phyloP scores from a whole-genome alignment of 345 rosid species.

The Hypericum perforatum region DNA sequence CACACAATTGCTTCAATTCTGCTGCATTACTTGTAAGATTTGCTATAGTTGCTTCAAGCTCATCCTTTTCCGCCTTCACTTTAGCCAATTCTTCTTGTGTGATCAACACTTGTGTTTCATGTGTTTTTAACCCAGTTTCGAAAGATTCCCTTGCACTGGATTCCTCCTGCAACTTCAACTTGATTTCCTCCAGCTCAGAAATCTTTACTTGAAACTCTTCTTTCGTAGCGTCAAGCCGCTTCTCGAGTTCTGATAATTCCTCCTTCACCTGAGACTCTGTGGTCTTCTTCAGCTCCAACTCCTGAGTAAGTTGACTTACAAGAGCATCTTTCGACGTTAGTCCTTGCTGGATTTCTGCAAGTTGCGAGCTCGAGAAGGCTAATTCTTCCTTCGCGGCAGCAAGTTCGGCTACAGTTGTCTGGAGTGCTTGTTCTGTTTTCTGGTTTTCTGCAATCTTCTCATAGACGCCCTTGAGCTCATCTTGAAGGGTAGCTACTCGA shows the following conservation, averaged over 20 bases:
- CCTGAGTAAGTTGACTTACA: constrained; percentile 43
- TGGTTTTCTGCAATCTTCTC: constrained; percentile 55
- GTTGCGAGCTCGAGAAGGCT: constrained; percentile 45
- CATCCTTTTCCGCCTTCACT: constrained; percentile 44
- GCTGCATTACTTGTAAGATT: constrained; percentile 38
- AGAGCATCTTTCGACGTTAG: constrained; percentile 57
- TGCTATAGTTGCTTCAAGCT: constrained; percentile 39
- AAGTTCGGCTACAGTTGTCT: constrained; percentile 47
- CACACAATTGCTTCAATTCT: constrained; percentile 33
- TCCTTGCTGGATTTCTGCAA: constrained; percentile 44
- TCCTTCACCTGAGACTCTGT: constrained; percentile 60
- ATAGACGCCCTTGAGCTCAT: constrained; percentile 57
- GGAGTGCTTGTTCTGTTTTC: constrained; percentile 63
- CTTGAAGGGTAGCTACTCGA: constrained; percentile 45
- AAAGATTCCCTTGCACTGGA: constrained; percentile 28
- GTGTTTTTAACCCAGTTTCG: constrained; percentile 32
- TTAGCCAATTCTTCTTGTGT: constrained; percentile 27
- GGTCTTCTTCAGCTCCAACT: constrained; percentile 49
- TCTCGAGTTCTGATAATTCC: constrained; percentile 45
- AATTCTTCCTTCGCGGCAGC: constrained; percentile 59
- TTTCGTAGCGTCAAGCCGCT: constrained; percentile 31
- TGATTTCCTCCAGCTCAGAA: constrained; percentile 39
- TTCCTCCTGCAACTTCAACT: constrained; percentile 48
- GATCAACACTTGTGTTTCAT: constrained; percentile 25
- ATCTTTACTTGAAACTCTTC: constrained; percentile 49